A percentile compares a stretch with the other conserved stretches of the same genome.
Conservation (phyloP, 768 basidiomycete species). For the Russula earlei region DNA sequence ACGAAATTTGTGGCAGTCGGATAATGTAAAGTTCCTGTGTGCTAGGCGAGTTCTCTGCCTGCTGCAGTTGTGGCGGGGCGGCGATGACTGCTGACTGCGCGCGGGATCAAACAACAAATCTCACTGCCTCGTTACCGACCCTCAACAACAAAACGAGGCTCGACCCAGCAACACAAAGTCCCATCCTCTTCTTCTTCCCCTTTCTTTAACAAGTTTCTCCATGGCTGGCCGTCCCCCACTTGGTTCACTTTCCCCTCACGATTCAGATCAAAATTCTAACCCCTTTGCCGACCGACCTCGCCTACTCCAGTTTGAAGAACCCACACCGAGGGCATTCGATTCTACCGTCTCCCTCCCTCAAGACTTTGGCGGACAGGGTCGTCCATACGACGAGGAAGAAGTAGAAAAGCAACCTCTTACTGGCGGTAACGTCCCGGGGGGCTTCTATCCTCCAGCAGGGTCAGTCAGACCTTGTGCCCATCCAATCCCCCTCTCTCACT, state of each 20-base stretch:
- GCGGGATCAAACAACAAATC: not conserved
- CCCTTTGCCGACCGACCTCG: constrained; percentile 67
- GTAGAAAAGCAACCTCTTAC: constrained; percentile 73
- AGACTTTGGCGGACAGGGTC: constrained; percentile 35
- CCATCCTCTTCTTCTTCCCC: not conserved
- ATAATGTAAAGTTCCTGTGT: too few relatives aligned
- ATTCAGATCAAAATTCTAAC: constrained; percentile 39
- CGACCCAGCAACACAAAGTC: not conserved
- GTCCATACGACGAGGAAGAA: constrained; percentile 54
- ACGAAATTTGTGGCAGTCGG: too few relatives aligned
- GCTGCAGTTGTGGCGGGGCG: too few relatives aligned
- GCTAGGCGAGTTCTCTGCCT: too few relatives aligned
- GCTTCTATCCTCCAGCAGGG: constrained; percentile 70
- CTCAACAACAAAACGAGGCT: constrained; percentile 18
- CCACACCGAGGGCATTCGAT: constrained; percentile 45
- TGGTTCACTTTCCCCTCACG: constrained; percentile 28
- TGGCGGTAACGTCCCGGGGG: constrained; percentile 45
- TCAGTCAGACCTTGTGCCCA: constrained; percentile 31
- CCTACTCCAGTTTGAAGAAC: constrained; percentile 53
- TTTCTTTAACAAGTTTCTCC: constrained; percentile 18
- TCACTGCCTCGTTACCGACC: constrained; percentile 20
- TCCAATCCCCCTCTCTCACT: not conserved
- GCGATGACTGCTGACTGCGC: not conserved
- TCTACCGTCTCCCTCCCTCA: constrained; percentile 48
- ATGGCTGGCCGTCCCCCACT: constrained; percentile 23